Conservation (phyloP, 345 rosid species). For the Tarenaya hassleriana region DNA sequence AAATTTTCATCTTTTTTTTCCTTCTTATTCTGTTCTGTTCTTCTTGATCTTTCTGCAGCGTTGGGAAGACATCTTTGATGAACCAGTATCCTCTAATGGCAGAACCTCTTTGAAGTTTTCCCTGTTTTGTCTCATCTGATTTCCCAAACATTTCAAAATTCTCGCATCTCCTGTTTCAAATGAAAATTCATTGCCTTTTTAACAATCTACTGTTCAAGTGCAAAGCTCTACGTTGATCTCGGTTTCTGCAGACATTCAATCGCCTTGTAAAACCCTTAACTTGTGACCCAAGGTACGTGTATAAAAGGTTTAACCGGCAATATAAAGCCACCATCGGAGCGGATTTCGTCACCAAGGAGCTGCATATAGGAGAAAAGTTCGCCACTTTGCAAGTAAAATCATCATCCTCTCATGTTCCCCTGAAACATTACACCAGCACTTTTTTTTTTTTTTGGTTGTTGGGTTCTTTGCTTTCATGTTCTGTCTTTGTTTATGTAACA, state of each 20-base stretch:
- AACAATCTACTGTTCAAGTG: no score
- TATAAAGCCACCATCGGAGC: slow-evolving; percentile 95
- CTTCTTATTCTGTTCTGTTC: background rate
- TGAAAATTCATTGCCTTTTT: no score
- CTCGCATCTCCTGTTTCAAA: background rate
- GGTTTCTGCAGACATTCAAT: background rate
- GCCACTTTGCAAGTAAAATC: slow-evolving; percentile 74
- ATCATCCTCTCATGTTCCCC: no score
- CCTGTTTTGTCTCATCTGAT: background rate
- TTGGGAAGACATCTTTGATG: slow-evolving; percentile 90
- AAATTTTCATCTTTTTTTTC: background rate
- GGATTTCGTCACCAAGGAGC: slow-evolving; percentile 83
- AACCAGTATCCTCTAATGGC: slow-evolving; percentile 69
- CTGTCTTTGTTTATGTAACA: no score
- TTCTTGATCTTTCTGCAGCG: slow-evolving; percentile 41
- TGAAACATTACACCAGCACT: background rate
- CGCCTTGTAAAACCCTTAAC: slow-evolving; percentile 19
- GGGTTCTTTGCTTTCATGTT: no score
- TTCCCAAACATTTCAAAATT: background rate
- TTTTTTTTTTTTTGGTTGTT: background rate
- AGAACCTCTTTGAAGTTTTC: background rate
- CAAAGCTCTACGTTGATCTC: no score
- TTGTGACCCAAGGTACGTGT: slow-evolving; percentile 57
- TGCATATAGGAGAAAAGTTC: slow-evolving; percentile 63
- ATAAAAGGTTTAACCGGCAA: slow-evolving; percentile 62